A percentile compares a stretch with the other conserved stretches of the same genome.
These are phyloP conservation scores for Yamadazyma dendronema DNA, from an alignment of 1,139 yeast genomes.

Conservation along the genomic window DNA sequence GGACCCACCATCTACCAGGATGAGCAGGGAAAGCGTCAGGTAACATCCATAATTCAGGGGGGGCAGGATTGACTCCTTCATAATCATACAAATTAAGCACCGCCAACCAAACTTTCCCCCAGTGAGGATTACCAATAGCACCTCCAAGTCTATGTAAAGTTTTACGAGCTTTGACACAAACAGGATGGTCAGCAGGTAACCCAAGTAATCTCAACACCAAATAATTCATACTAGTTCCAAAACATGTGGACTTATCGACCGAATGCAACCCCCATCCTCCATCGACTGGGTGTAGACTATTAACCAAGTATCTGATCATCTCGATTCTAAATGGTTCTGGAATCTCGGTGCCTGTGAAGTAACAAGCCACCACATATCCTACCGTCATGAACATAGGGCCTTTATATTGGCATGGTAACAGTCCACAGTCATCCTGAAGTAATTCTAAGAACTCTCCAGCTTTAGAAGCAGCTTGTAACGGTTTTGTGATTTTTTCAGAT, in stretches of 20 bases:
- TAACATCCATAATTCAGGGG: constrained; percentile 89
- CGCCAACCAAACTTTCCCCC: constrained; percentile 96
- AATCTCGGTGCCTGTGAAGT: constrained; percentile 66
- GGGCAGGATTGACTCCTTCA: constrained; percentile 98
- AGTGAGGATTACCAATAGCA: constrained; percentile 87
- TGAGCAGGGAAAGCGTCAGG: constrained; percentile 83
- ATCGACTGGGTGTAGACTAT: constrained; percentile 92
- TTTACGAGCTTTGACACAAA: constrained; percentile 71
- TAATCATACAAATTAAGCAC: constrained; percentile 79
- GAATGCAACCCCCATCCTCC: constrained; percentile 99
- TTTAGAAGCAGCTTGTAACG: constrained; percentile 65
- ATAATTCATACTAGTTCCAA: constrained; percentile 90
- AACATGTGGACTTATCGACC: constrained; percentile 88
- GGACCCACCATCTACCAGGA: constrained; percentile 99
- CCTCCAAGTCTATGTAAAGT: constrained; percentile 80
- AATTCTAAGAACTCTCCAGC: constrained; percentile 70
- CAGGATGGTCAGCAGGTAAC: constrained; percentile 68
- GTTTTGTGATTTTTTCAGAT: constrained; percentile 34
- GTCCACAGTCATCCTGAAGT: constrained; percentile 79
- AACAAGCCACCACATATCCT: constrained; percentile 77
- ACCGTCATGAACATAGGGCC: constrained; percentile 98
- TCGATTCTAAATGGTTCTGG: constrained; percentile 67
- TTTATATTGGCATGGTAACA: constrained; percentile 87
- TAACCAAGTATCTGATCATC: constrained; percentile 78
- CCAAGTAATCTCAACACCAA: constrained; percentile 78